Base-by-base conservation (phyloP, 306 rosid genomes). In the Abrus pulchellus region DNA sequence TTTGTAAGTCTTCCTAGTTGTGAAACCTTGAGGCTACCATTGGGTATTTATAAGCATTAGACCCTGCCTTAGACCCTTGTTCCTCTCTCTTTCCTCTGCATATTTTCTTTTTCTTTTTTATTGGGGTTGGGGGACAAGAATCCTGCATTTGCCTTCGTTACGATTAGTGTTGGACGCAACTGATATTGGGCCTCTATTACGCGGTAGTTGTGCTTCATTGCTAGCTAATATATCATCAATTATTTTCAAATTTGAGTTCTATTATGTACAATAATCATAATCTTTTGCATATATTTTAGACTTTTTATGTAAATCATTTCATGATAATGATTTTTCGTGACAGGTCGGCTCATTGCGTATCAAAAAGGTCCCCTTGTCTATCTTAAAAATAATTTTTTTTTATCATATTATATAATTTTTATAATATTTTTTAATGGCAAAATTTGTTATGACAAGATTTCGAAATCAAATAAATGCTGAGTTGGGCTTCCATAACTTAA, bases 191-290 rank as follows among this genome's bases (percentile, higher is more conserved):
- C 34, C 41, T 10, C 27, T 28, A 5, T 73, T 72, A 27, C 53
- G 40, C 28, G 41, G 27, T 73, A 20, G 54, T 56, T 4, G 5
- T 53, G 34, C 4, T 40, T 54, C 40, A 53, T 5, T 74, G 67
- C 55, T 41, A 56, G 78, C 78, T 74, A 74, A 44, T 36, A 36
- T 36, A 36, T 43, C 79, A 12, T 74, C 57, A 59, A 74, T 74
- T 32, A 7, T 59, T 59, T 74, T 44, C 79, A 57, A 6, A 33
- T 43, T 44, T 57, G 32, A 43, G 69, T 29, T 29, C 30, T 28
- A 9, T 30, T 44, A 8, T 74, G 43, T 7, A 3, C 79, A 68
- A 47, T 68, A 68, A 44, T 72, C 14, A 43, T 56, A 43, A 12
- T 3, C 27, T 10, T 73, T n/a, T 3, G 1, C 1, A 28, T 43